These are phyloP conservation scores for Vigna radiata DNA, from an alignment of 306 rosid species.

Conservation along the genomic window DNA sequence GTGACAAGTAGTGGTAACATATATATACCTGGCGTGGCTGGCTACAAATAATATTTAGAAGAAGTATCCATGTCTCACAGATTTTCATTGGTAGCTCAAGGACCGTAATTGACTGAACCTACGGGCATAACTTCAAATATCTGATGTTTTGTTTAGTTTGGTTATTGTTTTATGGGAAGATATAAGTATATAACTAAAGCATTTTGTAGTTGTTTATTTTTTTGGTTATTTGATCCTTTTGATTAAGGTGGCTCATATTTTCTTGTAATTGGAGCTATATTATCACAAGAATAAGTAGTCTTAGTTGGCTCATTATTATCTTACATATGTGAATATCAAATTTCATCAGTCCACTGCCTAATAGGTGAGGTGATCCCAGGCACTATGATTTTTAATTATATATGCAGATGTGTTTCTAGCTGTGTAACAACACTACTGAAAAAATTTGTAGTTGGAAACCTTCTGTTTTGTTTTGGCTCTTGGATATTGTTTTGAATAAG, in stretches of 20 bases:
- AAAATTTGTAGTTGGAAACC: background rate
- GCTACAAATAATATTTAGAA: background rate
- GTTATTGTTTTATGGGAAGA: slow-evolving; percentile 18
- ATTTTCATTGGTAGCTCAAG: background rate
- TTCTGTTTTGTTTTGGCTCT: slow-evolving; percentile 36
- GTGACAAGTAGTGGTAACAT: background rate
- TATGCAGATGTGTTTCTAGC: background rate
- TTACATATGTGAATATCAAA: slow-evolving; percentile 15
- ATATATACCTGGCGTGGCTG: background rate
- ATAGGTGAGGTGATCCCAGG: slow-evolving; percentile 8
- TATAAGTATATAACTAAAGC: slow-evolving; percentile 2
- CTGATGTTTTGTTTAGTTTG: background rate
- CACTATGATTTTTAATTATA: background rate
- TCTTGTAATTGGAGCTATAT: slow-evolving; percentile 7
- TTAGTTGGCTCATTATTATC: slow-evolving; percentile 19
- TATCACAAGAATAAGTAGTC: slow-evolving; percentile 20
- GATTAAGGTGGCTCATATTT: background rate
- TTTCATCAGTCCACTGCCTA: slow-evolving; percentile 16
- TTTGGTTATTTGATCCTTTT: slow-evolving; percentile 6
- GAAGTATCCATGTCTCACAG: background rate
- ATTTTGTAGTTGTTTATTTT: slow-evolving; percentile 5
- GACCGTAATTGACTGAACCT: background rate
- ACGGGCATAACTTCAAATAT: background rate
- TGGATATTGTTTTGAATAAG: slow-evolving; percentile 12
- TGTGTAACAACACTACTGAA: background rate